Evolutionary conservation across 2,329 filamentous ascomycete genomes (phyloP), one percentile per base, ranked within the genome.

Genomic region (Magnaporthales sp.): DNA sequence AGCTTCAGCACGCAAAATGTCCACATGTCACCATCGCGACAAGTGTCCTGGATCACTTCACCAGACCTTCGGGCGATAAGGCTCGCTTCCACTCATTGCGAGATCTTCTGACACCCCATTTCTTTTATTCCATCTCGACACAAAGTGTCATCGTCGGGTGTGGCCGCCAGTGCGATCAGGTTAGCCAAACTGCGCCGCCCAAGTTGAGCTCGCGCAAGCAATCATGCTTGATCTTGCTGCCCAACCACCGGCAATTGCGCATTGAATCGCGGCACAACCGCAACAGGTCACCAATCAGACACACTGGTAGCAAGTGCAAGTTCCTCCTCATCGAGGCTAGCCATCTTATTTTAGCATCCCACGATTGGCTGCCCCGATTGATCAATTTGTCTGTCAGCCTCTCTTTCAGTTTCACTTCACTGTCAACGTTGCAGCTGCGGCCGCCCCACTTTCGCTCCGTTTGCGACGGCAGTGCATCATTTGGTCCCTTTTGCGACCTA

Each of bases 111-210:
- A 64, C 13, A 26, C 26, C 62, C 46, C n/a, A 32, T 67, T 69
- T 71, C 72, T 68, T 64, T 70, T 71, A 63, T 64, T 65, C 71
- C 73, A 68, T 72, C 30, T 63, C 6, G 62, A 30, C 62, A 30
- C 30, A 24, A 63, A 63, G 30, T 30, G 30, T 24, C 30, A 63
- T 24, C 7, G 11, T 29, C 13, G 22, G 32, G 30, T 13, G n/a
- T 38, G 32, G 30, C 24, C n/a, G n/a, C n/a, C n/a, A n/a, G n/a
- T n/a, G n/a, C n/a, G n/a, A n/a, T n/a, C n/a, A n/a, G n/a, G n/a
- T n/a, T n/a, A n/a, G n/a, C n/a, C n/a, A n/a, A n/a, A n/a, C n/a
- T n/a, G n/a, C n/a, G n/a, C n/a, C n/a, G 22, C 62, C 30, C 15
- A 19, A 46, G 22, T 13, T 27, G 22, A 62, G 60, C 27, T 19